phyloP scores from a whole-genome alignment of 2,329 filamentous ascomycete species.

The Fusarium domesticum region DNA sequence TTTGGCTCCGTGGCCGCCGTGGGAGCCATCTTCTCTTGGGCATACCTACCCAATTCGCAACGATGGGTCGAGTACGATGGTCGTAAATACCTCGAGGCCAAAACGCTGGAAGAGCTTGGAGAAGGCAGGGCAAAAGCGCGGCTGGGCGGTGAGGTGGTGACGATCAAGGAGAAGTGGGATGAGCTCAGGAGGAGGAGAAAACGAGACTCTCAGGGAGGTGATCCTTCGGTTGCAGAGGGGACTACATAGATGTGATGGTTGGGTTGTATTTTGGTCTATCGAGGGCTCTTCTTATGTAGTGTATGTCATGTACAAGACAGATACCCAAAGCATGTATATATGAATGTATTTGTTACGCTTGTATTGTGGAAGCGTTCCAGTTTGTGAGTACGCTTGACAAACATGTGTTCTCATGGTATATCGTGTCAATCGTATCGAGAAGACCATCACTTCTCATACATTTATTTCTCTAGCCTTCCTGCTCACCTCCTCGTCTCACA shows the following conservation, averaged over 20 bases:
- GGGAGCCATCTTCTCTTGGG: constrained; percentile 51
- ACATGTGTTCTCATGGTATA: no score
- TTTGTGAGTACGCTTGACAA: no score
- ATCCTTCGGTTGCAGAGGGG: constrained; percentile 23
- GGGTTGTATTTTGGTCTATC: no score
- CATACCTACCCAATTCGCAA: constrained; percentile 49
- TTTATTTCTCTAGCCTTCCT: neutral
- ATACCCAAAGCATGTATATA: no score
- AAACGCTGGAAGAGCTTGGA: constrained; percentile 50
- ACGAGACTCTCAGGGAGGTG: constrained; percentile 22
- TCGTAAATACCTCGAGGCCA: constrained; percentile 41
- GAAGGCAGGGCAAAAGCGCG: constrained; percentile 46
- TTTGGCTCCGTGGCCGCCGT: constrained; percentile 49
- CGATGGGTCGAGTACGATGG: constrained; percentile 38
- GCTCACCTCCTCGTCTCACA: neutral
- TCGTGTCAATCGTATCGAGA: no score
- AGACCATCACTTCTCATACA: no score
- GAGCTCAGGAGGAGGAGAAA: constrained; percentile 38
- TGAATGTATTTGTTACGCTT: no score
- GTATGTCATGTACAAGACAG: no score
- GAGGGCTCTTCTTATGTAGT: no score
- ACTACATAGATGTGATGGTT: constrained; percentile 8
- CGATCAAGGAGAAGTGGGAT: constrained; percentile 42
- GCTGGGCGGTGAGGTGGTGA: constrained; percentile 44
- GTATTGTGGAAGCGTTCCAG: no score